Evolutionary conservation across 805 yeast species (phyloP).

Genomic region (Zygotorulaspora florentina): DNA sequence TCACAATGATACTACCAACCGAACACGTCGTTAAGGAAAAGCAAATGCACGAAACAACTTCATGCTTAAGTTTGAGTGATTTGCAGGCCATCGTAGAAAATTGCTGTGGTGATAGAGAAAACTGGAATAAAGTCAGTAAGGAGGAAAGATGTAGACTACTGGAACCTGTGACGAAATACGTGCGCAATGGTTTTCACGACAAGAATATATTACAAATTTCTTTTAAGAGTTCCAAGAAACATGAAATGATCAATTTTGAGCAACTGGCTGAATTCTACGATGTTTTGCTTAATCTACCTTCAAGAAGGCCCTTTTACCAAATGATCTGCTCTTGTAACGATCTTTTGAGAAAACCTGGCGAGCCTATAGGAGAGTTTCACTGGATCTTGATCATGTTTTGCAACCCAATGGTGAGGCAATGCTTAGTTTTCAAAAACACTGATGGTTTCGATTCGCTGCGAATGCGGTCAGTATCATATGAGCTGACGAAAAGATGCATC

Average conservation of each 20-base stretch:
- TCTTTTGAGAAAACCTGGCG: conserved; percentile 49
- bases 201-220: conserved; percentile 49
- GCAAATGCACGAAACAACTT: not conserved
- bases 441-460: conserved; percentile 43
- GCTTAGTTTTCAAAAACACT: conserved; percentile 36
- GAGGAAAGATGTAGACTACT: conserved; percentile 32
- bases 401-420: conserved; percentile 55
- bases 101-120: conserved; percentile 3
- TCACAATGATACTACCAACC: conserved; percentile 38
- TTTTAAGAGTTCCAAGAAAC: conserved; percentile 38
- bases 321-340: conserved; percentile 50
- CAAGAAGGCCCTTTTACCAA: conserved; percentile 54
- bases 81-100: conserved; percentile 11
- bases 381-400: conserved; percentile 68
- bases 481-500: conserved; percentile 60
- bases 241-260: conserved; percentile 42
- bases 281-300: conserved; percentile 48
- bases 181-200: conserved; percentile 47
- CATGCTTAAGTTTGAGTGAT: conserved; percentile 4
- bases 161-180: conserved; percentile 47
- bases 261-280: conserved; percentile 47
- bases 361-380: conserved; percentile 33
- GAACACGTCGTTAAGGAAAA: not conserved
- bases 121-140: conserved; percentile 1
- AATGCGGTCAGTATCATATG: conserved; percentile 56